These are phyloP conservation scores for Ustilago loliicola DNA, from an alignment of 1,284 basidiomycete genomes.

Conservation along the genomic window DNA sequence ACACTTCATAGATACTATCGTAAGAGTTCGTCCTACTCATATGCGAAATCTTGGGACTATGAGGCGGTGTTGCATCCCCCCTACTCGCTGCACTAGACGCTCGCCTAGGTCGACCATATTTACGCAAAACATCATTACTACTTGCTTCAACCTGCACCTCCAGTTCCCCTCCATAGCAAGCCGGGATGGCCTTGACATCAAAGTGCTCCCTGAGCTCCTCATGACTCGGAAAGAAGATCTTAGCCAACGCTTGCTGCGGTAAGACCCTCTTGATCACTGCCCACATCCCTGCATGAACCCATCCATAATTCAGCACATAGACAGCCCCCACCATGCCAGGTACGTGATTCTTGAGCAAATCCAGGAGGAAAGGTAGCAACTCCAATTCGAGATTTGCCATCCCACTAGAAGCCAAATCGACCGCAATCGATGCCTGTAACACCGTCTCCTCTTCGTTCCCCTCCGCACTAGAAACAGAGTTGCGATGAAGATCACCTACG, in stretches of 20 bases:
- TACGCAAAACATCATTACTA: conserved; percentile 63
- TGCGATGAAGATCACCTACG: conserved; percentile 50
- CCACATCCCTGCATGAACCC: conserved; percentile 85
- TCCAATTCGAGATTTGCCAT: conserved; percentile 68
- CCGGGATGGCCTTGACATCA: conserved; percentile 74
- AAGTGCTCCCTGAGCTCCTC: conserved; percentile 78
- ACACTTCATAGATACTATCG: conserved; percentile 67
- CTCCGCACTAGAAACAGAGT: conserved; percentile 2
- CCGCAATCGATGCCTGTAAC: conserved; percentile 59
- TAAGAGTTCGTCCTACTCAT: conserved; percentile 53
- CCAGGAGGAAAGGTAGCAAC: conserved; percentile 66
- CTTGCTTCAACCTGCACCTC: conserved; percentile 48
- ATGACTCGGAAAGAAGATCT: conserved; percentile 80
- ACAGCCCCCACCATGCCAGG: conserved; percentile 73
- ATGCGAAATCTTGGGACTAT: conserved; percentile 14
- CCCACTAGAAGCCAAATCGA: conserved; percentile 59
- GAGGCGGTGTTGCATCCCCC: conserved; percentile 10
- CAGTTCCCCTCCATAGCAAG: conserved; percentile 60
- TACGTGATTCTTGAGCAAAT: conserved; percentile 68
- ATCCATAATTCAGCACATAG: conserved; percentile 84
- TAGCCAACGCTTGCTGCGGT: conserved; percentile 78
- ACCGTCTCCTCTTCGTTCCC: conserved; percentile 29
- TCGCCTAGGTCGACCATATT: conserved; percentile 45
- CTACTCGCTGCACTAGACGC: conserved; percentile 10
- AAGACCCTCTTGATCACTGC: conserved; percentile 80